Conservation (phyloP, 1,284 basidiomycete species). For the Puccinia coronata region DNA sequence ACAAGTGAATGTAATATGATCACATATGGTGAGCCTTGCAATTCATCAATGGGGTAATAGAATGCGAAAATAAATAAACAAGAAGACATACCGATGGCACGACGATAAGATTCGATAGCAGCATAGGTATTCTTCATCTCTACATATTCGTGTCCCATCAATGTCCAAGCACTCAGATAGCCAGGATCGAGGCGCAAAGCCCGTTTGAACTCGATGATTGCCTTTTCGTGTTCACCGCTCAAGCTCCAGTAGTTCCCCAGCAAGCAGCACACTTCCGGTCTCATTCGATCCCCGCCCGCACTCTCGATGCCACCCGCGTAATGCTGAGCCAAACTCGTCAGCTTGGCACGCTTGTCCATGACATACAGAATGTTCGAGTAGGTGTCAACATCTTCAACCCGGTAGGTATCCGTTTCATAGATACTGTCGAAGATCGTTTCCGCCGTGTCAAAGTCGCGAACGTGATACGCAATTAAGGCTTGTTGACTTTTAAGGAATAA, state of each 20-base stretch:
- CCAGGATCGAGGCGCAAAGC: slow-evolving; percentile 91
- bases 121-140: slow-evolving; percentile 99
- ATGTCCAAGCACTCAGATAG: slow-evolving; percentile 96
- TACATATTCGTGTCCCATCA: slow-evolving; percentile 98
- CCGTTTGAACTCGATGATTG: slow-evolving; percentile 89
- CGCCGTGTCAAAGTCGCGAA: slow-evolving; percentile 83
- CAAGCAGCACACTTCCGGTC: slow-evolving; percentile 91
- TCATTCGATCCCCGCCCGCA: slow-evolving; percentile 72
- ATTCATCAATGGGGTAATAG: no score
- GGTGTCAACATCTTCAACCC: slow-evolving; percentile 92
- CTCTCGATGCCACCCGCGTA: slow-evolving; percentile 65
- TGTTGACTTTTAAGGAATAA: slow-evolving; percentile 82
- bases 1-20: neutral
- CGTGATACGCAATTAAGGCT: slow-evolving; percentile 83
- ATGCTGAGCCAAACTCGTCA: slow-evolving; percentile 88
- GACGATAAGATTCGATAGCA: slow-evolving; percentile 93
- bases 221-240: slow-evolving; percentile 88
- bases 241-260: slow-evolving; percentile 94
- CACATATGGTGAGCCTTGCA: neutral
- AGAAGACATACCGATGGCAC: slow-evolving; percentile 78
- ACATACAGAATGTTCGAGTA: slow-evolving; percentile 98
- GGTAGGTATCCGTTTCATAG: slow-evolving; percentile 76
- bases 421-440: slow-evolving; percentile 81
- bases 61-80: slow-evolving; percentile 40
- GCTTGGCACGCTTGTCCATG: slow-evolving; percentile 79